Conservation (phyloP, 768 basidiomycete genomes). For the Pleurotus citrinopileatus region DNA sequence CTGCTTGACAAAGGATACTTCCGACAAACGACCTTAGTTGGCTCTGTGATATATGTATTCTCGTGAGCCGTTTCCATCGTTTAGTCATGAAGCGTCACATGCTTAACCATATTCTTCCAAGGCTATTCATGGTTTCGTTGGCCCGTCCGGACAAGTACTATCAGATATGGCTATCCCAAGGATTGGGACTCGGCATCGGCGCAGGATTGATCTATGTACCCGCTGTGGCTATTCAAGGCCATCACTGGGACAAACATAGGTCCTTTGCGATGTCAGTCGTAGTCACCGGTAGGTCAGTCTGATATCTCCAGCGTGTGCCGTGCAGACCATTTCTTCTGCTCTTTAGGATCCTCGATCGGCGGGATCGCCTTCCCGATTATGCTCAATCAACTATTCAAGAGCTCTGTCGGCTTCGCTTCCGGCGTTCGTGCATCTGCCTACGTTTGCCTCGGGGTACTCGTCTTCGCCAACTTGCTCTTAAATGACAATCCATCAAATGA, state of each 20-base stretch:
- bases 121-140: background rate
- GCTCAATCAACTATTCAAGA: slow-evolving; percentile 19
- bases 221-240: slow-evolving; percentile 28
- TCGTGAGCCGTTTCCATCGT: slow-evolving; percentile 19
- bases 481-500: slow-evolving; percentile 19
- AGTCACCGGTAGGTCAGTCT: background rate
- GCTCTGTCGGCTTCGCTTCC: slow-evolving; percentile 25
- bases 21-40: slow-evolving; percentile 33
- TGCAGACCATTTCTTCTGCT: background rate
- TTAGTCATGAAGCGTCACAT: background rate
- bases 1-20: slow-evolving; percentile 13
- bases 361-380: slow-evolving; percentile 31
- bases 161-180: slow-evolving; percentile 44
- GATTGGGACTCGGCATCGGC: slow-evolving; percentile 36
- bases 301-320: background rate
- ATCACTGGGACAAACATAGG: slow-evolving; percentile 32
- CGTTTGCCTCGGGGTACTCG: slow-evolving; percentile 25
- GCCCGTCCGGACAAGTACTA: background rate
- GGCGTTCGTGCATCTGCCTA: slow-evolving; percentile 33
- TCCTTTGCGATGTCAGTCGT: slow-evolving; percentile 35
- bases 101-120: background rate
- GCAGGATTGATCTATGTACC: slow-evolving; percentile 45
- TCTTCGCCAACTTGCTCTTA: slow-evolving; percentile 32
- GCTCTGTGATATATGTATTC: slow-evolving; percentile 34
- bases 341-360: slow-evolving; percentile 30